A percentile compares a stretch with the other conserved stretches of the same genome.
Evolutionary conservation across 2,329 filamentous ascomycete genomes (phyloP).

Genomic region (Colletotrichum tanaceti): DNA sequence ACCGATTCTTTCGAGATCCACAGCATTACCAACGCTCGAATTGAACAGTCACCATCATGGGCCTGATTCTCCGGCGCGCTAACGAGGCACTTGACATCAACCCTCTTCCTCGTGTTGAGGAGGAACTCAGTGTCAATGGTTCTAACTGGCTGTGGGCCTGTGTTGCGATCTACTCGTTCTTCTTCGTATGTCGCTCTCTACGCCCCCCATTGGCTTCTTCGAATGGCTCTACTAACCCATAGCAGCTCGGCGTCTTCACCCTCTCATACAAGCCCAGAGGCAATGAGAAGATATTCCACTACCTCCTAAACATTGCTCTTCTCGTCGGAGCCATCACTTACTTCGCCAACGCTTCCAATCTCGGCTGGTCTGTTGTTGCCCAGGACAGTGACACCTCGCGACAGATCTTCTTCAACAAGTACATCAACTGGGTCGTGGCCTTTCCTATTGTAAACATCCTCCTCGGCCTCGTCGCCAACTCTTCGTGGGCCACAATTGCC

Average conservation of each 20-base stretch:
- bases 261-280: conserved; percentile 56
- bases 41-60: conserved; percentile 46
- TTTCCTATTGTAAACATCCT: conserved; percentile 60
- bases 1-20: neutral
- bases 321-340: conserved; percentile 63
- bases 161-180: conserved; percentile 60
- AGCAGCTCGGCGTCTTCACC: conserved; percentile 54
- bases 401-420: conserved; percentile 68
- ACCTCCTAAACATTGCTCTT: conserved; percentile 62
- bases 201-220: neutral
- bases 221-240: conserved; percentile 24
- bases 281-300: conserved; percentile 67
- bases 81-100: conserved; percentile 63
- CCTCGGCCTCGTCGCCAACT: conserved; percentile 62
- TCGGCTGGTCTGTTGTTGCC: conserved; percentile 57
- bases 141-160: conserved; percentile 68
- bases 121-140: conserved; percentile 57
- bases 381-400: conserved; percentile 52
- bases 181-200: conserved; percentile 54
- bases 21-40: neutral
- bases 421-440: conserved; percentile 65
- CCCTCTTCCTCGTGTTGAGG: conserved; percentile 54
- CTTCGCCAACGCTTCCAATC: conserved; percentile 64
- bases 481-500: conserved; percentile 67
- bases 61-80: conserved; percentile 46